A percentile compares a stretch with the other conserved stretches of the same genome.
These are phyloP conservation scores for Penicillium olsonii DNA, from an alignment of 2,329 filamentous ascomycete species.

Conservation along the genomic window DNA sequence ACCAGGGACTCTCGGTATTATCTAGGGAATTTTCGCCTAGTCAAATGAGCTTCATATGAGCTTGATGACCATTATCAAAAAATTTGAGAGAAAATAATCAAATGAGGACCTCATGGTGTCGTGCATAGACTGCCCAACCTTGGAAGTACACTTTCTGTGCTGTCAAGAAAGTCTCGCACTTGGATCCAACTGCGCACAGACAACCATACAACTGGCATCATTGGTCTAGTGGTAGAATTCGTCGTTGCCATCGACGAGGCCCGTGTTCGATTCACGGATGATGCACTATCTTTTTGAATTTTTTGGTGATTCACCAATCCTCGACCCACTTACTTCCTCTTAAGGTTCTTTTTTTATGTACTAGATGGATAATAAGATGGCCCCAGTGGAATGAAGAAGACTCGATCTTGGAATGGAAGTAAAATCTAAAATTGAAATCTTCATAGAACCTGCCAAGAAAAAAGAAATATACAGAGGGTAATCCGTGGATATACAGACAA, in stretches of 20 bases:
- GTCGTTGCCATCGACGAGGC: slow-evolving; percentile 47
- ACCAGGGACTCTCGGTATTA: no score
- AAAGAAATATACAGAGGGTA: slow-evolving; percentile 2
- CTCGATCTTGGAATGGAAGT: no score
- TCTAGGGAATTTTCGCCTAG: no score
- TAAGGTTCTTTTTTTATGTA: not conserved
- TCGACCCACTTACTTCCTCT: no score
- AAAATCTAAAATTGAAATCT: not conserved
- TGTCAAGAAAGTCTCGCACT: not conserved
- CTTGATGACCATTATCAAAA: no score
- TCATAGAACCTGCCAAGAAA: not conserved
- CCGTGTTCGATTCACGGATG: slow-evolving; percentile 51
- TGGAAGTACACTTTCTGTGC: no score
- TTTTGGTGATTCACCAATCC: not conserved
- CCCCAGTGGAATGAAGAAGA: no score
- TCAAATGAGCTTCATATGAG: no score
- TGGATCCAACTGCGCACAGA: accelerated
- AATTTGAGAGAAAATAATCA: no score
- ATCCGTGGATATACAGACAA: slow-evolving; percentile 1
- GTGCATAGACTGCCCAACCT: no score
- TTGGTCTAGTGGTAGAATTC: slow-evolving; percentile 46
- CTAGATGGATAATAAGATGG: no score
- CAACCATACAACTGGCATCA: slow-evolving; percentile 30
- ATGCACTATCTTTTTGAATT: slow-evolving; percentile 35
- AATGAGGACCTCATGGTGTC: no score